A percentile compares a stretch with the other conserved stretches of the same genome.
phyloP scores from a whole-genome alignment of 1,284 basidiomycete genomes.

The Austroboletus rostrupii region DNA sequence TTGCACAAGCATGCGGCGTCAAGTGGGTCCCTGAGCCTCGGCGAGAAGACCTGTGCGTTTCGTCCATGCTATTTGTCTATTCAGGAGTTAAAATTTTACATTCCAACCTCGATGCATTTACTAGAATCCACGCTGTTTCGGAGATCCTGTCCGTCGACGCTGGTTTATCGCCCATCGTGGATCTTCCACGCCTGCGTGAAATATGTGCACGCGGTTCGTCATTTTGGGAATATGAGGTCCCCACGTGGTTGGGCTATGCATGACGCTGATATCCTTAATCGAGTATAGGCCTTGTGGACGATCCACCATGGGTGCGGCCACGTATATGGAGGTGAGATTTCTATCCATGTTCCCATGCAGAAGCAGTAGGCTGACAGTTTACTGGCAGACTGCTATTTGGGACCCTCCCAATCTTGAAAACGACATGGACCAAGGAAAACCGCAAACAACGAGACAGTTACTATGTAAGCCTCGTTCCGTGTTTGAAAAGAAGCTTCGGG shows the following conservation, averaged over 20 bases:
- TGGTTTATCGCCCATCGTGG: slow-evolving; percentile 47
- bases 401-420: slow-evolving; percentile 53
- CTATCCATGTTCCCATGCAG: background rate
- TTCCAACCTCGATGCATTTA: slow-evolving; percentile 3
- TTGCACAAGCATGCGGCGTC: slow-evolving; percentile 52
- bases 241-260: background rate
- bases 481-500: background rate
- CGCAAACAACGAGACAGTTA: slow-evolving; percentile 63
- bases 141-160: slow-evolving; percentile 50
- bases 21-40: slow-evolving; percentile 59
- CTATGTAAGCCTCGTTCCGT: slow-evolving; percentile 48
- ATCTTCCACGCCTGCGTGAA: slow-evolving; percentile 49
- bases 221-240: background rate
- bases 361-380: background rate
- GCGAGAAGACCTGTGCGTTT: slow-evolving; percentile 57
- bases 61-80: background rate
- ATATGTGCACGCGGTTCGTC: slow-evolving; percentile 56
- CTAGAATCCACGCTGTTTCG: slow-evolving; percentile 51
- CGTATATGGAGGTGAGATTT: slow-evolving; percentile 66
- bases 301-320: slow-evolving; percentile 68
- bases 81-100: background rate
- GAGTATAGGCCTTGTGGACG: slow-evolving; percentile 59
- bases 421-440: slow-evolving; percentile 54
- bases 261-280: slow-evolving; percentile 7
- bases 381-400: slow-evolving; percentile 57